phyloP scores from a whole-genome alignment of 345 rosid species.

The Eucalyptus victrix region DNA sequence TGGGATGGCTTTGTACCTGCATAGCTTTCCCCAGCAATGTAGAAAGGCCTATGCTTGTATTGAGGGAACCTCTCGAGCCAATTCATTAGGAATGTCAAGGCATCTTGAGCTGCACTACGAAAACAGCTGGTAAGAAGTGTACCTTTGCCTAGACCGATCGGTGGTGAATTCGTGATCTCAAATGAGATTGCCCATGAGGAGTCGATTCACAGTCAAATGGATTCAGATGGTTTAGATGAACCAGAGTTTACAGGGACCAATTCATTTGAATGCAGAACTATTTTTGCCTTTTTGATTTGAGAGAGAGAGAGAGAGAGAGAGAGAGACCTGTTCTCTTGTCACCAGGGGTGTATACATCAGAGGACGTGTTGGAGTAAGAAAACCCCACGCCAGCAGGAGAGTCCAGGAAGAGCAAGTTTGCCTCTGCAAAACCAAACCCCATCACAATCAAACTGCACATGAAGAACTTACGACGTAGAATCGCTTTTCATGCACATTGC shows the following conservation, averaged over 20 bases:
- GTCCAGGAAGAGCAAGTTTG: constrained; percentile 74
- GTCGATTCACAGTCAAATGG: neutral
- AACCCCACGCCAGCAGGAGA: constrained; percentile 94
- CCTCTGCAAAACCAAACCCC: constrained; percentile 20
- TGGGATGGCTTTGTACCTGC: constrained; percentile 30
- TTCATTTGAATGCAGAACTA: neutral
- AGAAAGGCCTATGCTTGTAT: constrained; percentile 60
- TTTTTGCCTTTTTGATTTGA: neutral
- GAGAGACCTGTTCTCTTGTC: constrained; percentile 69
- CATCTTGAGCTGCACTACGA: constrained; percentile 53
- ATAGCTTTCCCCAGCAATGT: constrained; percentile 92
- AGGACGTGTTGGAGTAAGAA: constrained; percentile 57
- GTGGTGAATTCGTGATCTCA: neutral
- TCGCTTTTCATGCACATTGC: neutral
- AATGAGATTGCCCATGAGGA: neutral
- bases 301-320: neutral
- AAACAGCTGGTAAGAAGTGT: neutral
- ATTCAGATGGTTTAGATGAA: neutral
- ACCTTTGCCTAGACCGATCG: neutral
- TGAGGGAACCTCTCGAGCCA: constrained; percentile 74
- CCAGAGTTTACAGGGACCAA: neutral
- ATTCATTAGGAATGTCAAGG: constrained; percentile 38
- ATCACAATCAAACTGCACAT: neutral
- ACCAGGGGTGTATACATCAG: constrained; percentile 42
- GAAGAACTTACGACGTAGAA: neutral